Base-by-base conservation (phyloP, 257 asterid genomes). In the Ehretia macrophylla region DNA sequence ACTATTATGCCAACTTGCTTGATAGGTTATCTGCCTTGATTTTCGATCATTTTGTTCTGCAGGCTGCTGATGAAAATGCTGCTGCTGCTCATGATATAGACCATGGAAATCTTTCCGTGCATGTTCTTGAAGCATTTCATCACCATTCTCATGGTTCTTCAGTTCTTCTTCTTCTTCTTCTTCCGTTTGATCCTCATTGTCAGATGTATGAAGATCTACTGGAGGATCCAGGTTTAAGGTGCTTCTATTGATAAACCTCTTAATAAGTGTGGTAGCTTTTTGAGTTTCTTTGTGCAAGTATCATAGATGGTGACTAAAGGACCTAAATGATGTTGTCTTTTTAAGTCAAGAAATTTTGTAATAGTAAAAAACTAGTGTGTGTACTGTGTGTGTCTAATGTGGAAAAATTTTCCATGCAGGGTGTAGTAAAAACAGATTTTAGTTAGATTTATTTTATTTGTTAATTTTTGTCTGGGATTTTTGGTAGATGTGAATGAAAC, bases 201-300 rank as follows among this genome's bases (percentile, higher is more conserved):
- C 49, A 17, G 56, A 50, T 39, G 60, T 32, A 50, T 42, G 48
- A 18, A 32, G 65, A 51, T 56, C 40, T 62, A 19, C 48, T 49
- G 57, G 64, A 56, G 69, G 65, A 69, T 69, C 74, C 74, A 69
- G 74, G 48, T 69, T 56, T 42, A 14, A 42, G 16, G 4, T 11
- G 47, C 16, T 42, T 42, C 12, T 42, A 42, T 10, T 42, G 47
- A 42, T 42, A 42, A 4, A 1, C 8, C 44, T 10, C 16, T 42
- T 10, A 42, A 42, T 42, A 42, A 42, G 11, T 42, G 44, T 42
- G 8, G 11, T 10, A 10, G 12, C 16, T 42, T 42, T 42, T 42
- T 42, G 16, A 10, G 47, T 42, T 10, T 10, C 12, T 42, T 27
- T 42, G 47, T 27, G 4, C 47, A 42, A 42, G 47, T 42, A 42